Evolutionary conservation across 805 yeast genomes (phyloP), one percentile per base, ranked within the genome.

Genomic region (Candida morakotiae): DNA sequence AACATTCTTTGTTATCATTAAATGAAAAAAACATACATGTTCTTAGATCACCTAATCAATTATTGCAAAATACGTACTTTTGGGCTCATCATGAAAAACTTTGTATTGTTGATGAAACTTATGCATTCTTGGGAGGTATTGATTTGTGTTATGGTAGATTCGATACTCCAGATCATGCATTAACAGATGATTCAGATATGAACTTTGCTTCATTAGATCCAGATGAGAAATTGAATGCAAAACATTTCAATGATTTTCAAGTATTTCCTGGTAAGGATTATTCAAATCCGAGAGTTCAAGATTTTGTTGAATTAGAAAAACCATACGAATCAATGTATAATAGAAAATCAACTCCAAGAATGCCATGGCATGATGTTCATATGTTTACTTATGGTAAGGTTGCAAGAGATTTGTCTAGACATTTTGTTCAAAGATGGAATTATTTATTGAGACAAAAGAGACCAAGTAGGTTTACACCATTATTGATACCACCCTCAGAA

Each of bases 331-430:
- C 87, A 16, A 83, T 91, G 93, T 87, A 87, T 53, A 95, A 93
- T 58, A 74, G 99, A 42, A 67, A 73, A 11, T 58, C 58, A 14
- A 73, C 77, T 15, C 98, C 98, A 2, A 76, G 99, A 50, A 93
- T 93, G 99, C 98, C 98, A 8, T 93, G 98, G 99, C 99, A 93
- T 60, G 99, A 93, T 71, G 87, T 93, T 26, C 98, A 93, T 48
- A 93, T 89, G 95, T 79, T 88, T 64, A 80, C 94, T 1, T 77
- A 89, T 2, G 99, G 99, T 10, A 94, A 89, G 52, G 79, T 89
- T 3, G 98, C 98, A 0, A 73, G 97, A 42, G 99, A 93, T 58
- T 61, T 91, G 36, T 76, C 95, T 0, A 76, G 98, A 40, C 98
- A 93, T 58, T 93, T 94, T 61, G 94, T 88, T 10, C 98, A 93